Percentiles rank a stretch among this genome's conserved stretches.
phyloP scores from a whole-genome alignment of 352 stramenopile genomes.

The Chrysophaeum taylorii region DNA sequence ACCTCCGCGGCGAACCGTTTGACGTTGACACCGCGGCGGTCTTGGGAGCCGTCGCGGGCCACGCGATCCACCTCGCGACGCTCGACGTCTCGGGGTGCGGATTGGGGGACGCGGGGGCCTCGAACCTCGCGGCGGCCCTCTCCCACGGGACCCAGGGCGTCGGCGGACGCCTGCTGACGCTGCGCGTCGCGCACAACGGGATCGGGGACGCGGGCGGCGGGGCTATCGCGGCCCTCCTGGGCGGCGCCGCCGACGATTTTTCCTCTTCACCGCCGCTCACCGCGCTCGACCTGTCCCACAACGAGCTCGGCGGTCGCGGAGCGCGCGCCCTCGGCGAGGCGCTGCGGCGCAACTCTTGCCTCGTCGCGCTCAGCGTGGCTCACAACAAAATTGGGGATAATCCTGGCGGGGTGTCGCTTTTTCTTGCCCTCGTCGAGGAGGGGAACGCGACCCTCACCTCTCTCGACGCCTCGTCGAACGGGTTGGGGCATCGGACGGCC shows the following conservation, averaged over 20 bases:
- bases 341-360: background rate
- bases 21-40: background rate
- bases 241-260: background rate
- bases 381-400: background rate
- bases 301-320: background rate
- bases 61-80: background rate
- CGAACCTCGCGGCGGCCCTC: background rate
- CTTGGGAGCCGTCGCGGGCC: background rate
- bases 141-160: background rate
- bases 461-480: background rate
- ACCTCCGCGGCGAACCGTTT: background rate
- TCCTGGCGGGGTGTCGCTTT: background rate
- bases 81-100: background rate
- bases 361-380: background rate
- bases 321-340: background rate
- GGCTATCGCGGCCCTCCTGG: background rate
- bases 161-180: background rate
- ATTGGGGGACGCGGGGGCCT: background rate
- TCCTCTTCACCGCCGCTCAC: background rate
- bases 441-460: background rate
- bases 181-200: background rate
- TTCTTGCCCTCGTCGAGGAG: background rate
- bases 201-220: background rate
- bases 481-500: background rate
- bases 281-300: conserved; percentile 2